phyloP scores from a whole-genome alignment of 2,329 filamentous ascomycete species.

The Diaporthe aspalathi region DNA sequence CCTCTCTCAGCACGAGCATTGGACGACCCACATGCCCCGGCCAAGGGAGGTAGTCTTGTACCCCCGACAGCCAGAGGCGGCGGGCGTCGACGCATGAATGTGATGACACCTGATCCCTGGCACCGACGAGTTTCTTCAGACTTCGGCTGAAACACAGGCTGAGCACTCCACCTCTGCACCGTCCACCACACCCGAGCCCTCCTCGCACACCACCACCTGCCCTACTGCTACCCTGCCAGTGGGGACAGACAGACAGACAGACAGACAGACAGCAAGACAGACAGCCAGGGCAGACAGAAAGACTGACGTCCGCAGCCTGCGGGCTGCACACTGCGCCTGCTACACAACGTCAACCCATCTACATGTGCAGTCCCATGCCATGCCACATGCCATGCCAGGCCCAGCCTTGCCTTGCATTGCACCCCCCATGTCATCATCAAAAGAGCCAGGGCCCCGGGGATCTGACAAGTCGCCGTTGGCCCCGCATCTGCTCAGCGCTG shows the following conservation, averaged over 20 bases:
- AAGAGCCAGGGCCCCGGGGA: background rate
- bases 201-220: constrained; percentile 25
- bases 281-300: no score
- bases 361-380: constrained; percentile 1
- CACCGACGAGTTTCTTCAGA: constrained; percentile 29
- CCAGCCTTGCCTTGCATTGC: background rate
- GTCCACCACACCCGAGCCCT: constrained; percentile 29
- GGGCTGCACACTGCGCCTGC: constrained; percentile 26
- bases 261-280: background rate
- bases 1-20: constrained; percentile 7
- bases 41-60: no score
- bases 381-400: no score
- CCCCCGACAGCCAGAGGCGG: background rate
- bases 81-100: constrained; percentile 28
- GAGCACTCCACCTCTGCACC: constrained; percentile 28
- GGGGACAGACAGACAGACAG: background rate
- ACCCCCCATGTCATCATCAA: constrained; percentile 9
- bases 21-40: constrained; percentile 14
- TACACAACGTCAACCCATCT: constrained; percentile 28
- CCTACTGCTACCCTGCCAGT: constrained; percentile 19
- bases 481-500: constrained; percentile 18
- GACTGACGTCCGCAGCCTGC: no score
- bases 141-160: constrained; percentile 32
- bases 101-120: constrained; percentile 30
- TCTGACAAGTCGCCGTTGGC: constrained; percentile 29